Conservation (phyloP, 2,329 filamentous ascomycete genomes). For the Fusarium sp. region DNA sequence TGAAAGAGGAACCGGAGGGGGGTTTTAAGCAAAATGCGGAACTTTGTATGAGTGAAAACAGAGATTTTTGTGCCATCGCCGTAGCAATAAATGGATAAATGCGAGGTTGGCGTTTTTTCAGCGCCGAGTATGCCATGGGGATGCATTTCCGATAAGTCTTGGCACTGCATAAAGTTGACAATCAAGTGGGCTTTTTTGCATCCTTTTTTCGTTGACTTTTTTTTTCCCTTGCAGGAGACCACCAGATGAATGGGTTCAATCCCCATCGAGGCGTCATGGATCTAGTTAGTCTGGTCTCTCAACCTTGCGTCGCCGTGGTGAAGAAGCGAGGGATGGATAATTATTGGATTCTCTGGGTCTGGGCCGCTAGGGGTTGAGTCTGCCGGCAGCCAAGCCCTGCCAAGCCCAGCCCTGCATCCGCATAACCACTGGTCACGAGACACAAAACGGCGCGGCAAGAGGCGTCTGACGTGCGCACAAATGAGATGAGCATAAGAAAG, state of each 20-base stretch:
- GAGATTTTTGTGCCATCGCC: slow-evolving; percentile 25
- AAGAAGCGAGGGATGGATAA: slow-evolving; percentile 37
- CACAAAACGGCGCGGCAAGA: slow-evolving; percentile 10
- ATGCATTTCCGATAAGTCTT: slow-evolving; percentile 32
- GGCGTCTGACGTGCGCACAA: slow-evolving; percentile 23
- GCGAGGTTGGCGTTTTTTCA: slow-evolving; percentile 18
- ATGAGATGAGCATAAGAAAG: slow-evolving; percentile 4
- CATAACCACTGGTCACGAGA: slow-evolving; percentile 27
- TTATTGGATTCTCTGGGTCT: slow-evolving; percentile 4
- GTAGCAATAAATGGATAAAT: slow-evolving; percentile 35
- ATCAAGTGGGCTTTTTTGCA: slow-evolving; percentile 16
- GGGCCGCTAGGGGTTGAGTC: slow-evolving; percentile 22
- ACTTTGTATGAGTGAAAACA: slow-evolving; percentile 20
- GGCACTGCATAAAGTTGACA: slow-evolving; percentile 21
- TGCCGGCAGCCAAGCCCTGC: slow-evolving; percentile 23
- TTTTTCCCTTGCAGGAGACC: slow-evolving; percentile 16
- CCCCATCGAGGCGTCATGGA: slow-evolving; percentile 36
- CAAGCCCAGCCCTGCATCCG: slow-evolving; percentile 10
- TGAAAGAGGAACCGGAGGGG: slow-evolving; percentile 15
- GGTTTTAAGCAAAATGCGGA: slow-evolving; percentile 20
- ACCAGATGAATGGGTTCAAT: slow-evolving; percentile 18
- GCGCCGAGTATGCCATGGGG: slow-evolving; percentile 11
- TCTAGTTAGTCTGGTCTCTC: slow-evolving; percentile 16
- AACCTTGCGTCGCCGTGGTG: slow-evolving; percentile 40
- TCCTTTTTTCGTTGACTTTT: background rate